Evolutionary conservation across 2,329 filamentous ascomycete species (phyloP).

Genomic region (Pleomassaria siparia): DNA sequence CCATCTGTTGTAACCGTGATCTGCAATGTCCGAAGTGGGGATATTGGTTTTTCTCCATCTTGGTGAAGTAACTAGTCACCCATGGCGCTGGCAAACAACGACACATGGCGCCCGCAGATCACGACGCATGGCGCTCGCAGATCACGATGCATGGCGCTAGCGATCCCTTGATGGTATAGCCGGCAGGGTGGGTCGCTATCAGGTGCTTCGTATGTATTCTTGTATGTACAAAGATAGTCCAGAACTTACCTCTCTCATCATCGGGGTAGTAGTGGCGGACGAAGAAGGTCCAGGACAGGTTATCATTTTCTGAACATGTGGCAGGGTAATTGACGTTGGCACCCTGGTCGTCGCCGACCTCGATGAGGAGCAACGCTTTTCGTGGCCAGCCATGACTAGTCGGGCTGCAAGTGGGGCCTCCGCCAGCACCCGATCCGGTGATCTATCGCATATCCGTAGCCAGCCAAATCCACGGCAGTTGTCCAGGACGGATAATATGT

Average conservation of each 20-base stretch:
- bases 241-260: constrained; percentile 53
- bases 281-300: constrained; percentile 64
- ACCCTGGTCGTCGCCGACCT: constrained; percentile 61
- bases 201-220: constrained; percentile 57
- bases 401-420: constrained; percentile 50
- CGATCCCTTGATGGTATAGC: constrained; percentile 55
- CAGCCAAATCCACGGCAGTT: constrained; percentile 31
- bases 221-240: too few relatives aligned
- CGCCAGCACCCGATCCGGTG: constrained; percentile 53
- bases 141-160: constrained; percentile 62
- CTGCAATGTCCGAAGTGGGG: constrained; percentile 44
- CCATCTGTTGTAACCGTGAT: constrained; percentile 63
- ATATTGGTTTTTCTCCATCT: constrained; percentile 59
- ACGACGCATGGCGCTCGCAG: constrained; percentile 57
- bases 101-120: constrained; percentile 61
- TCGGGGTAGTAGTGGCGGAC: constrained; percentile 66
- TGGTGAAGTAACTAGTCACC: constrained; percentile 59
- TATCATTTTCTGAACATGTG: constrained; percentile 57
- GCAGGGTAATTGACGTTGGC: constrained; percentile 53
- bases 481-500: background rate
- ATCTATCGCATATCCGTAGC: constrained; percentile 66
- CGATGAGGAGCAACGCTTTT: constrained; percentile 63
- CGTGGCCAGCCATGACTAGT: constrained; percentile 61
- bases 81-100: constrained; percentile 63
- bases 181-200: constrained; percentile 51